These are phyloP conservation scores for Populus tremula DNA, from an alignment of 345 rosid species.

Conservation along the genomic window DNA sequence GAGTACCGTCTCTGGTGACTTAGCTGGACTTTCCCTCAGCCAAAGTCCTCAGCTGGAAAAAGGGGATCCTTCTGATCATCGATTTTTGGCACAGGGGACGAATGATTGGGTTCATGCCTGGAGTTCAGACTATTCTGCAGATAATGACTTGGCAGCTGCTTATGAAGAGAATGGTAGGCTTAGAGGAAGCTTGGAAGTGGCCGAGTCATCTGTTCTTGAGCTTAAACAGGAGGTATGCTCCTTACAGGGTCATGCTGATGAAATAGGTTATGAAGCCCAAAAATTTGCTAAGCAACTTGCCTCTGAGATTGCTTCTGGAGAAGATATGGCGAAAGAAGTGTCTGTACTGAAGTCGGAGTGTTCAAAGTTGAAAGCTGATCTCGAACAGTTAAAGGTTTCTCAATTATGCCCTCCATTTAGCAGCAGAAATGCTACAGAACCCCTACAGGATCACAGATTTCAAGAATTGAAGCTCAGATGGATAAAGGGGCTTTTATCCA, in stretches of 20 bases:
- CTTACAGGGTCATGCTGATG: slow-evolving; percentile 63
- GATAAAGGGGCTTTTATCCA: slow-evolving; percentile 59
- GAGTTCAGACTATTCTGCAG: slow-evolving; percentile 64
- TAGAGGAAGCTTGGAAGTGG: slow-evolving; percentile 70
- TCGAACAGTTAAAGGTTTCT: slow-evolving; percentile 42
- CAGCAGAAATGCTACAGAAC: slow-evolving; percentile 27
- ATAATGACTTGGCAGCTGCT: slow-evolving; percentile 56
- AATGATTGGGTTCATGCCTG: slow-evolving; percentile 66
- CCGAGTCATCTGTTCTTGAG: slow-evolving; percentile 73
- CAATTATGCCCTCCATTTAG: slow-evolving; percentile 37
- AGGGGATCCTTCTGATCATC: slow-evolving; percentile 49
- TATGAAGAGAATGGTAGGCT: slow-evolving; percentile 76
- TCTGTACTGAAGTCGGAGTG: slow-evolving; percentile 76
- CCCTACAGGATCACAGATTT: slow-evolving; percentile 38
- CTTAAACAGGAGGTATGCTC: slow-evolving; percentile 71
- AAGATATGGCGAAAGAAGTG: slow-evolving; percentile 68
- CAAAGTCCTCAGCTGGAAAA: slow-evolving; percentile 59
- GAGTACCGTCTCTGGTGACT: slow-evolving; percentile 71
- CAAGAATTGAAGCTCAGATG: slow-evolving; percentile 53
- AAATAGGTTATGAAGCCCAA: slow-evolving; percentile 66
- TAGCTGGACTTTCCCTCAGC: slow-evolving; percentile 50
- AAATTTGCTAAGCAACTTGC: slow-evolving; percentile 65
- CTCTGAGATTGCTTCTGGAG: slow-evolving; percentile 80
- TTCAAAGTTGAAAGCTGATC: slow-evolving; percentile 66
- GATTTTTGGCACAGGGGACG: slow-evolving; percentile 40